Conservation (phyloP, 2,329 filamentous ascomycete species). For the Cordyceps pruinosa region DNA sequence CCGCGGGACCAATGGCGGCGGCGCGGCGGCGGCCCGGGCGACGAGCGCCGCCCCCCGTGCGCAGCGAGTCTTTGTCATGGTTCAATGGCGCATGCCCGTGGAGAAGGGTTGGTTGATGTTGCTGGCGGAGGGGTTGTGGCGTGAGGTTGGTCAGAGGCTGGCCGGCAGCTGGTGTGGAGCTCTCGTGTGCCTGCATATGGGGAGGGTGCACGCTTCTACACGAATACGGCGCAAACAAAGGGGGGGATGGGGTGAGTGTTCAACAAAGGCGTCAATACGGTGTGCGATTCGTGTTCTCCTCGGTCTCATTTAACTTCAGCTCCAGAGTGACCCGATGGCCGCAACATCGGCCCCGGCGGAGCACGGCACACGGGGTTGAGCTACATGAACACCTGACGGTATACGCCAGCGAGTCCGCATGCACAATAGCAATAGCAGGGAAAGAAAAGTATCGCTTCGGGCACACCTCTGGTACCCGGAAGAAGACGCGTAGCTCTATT, state of each 20-base stretch:
- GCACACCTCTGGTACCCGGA: background rate
- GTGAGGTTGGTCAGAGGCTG: background rate
- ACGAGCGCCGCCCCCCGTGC: background rate
- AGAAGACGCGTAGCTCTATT: slow-evolving; percentile 6
- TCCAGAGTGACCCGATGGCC: no score
- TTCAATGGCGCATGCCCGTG: background rate
- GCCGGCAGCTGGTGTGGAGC: background rate
- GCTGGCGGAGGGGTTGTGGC: background rate
- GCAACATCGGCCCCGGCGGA: background rate
- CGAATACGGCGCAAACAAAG: no score
- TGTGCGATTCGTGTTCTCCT: no score
- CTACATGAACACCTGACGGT: background rate
- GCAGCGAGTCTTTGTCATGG: background rate
- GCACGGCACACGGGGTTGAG: no score
- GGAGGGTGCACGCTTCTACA: no score
- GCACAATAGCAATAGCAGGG: background rate
- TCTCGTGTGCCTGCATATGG: no score
- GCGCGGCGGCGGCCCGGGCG: background rate
- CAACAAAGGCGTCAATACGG: no score
- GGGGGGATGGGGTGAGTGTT: no score
- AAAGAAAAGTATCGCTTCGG: background rate
- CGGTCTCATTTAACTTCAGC: no score
- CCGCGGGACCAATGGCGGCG: background rate
- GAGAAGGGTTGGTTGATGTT: background rate
- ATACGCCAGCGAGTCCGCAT: background rate